A percentile compares a stretch with the other conserved stretches of the same genome.
Evolutionary conservation across 805 yeast genomes (phyloP).

Genomic region (Diddensiella santjacobensis): DNA sequence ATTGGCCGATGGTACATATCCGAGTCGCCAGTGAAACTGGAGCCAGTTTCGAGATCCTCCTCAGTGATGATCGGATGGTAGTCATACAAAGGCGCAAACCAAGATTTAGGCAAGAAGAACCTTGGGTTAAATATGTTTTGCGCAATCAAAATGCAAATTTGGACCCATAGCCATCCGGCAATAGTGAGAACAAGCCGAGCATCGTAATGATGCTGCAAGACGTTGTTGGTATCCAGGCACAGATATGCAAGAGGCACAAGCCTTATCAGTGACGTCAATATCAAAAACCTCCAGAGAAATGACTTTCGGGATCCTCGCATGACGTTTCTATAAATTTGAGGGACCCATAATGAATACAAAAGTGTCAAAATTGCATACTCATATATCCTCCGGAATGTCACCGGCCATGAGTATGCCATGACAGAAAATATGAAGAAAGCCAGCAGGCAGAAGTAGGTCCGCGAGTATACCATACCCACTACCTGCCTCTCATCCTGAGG

Average conservation of each 20-base stretch:
- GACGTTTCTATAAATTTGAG: conserved; percentile 79
- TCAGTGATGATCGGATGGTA: conserved; percentile 67
- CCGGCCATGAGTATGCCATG: conserved; percentile 63
- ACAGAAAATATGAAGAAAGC: conserved; percentile 53
- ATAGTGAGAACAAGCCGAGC: conserved; percentile 45
- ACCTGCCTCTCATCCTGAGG: conserved; percentile 52
- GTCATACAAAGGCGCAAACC: conserved; percentile 77
- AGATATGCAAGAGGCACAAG: conserved; percentile 64
- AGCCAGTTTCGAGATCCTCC: conserved; percentile 57
- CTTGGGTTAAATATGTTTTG: conserved; percentile 76
- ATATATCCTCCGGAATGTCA: conserved; percentile 46
- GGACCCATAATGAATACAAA: conserved; percentile 77
- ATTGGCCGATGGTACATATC: neutral
- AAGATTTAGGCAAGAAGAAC: conserved; percentile 71
- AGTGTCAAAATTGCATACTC: conserved; percentile 53
- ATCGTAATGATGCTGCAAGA: conserved; percentile 68
- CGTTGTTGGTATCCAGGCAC: conserved; percentile 49
- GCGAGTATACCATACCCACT: conserved; percentile 53
- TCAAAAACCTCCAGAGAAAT: conserved; percentile 70
- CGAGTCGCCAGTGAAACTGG: conserved; percentile 10
- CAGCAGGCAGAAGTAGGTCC: conserved; percentile 53
- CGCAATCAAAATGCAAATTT: conserved; percentile 51
- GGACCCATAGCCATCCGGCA: conserved; percentile 55
- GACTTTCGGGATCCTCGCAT: conserved; percentile 64
- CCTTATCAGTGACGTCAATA: conserved; percentile 62